Evolutionary conservation across 495 filamentous ascomycete species (phyloP).

Genomic region (Sordaria brevicollis): DNA sequence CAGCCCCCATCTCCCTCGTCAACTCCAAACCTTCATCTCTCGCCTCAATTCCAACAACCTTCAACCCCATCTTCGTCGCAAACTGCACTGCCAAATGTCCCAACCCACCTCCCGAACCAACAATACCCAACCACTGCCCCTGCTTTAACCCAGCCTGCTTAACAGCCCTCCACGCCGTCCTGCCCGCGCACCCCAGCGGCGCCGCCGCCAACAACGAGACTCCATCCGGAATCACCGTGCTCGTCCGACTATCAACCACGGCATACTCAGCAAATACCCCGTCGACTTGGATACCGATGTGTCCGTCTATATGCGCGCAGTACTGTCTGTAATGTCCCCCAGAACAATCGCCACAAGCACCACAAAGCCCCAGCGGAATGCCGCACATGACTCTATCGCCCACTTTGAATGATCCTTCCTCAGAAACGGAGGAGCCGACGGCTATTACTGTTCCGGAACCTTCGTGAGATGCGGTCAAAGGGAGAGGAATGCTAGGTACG

Average conservation of each 20-base stretch:
- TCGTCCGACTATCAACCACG: slow-evolving; percentile 33
- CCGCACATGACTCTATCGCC: slow-evolving; percentile 44
- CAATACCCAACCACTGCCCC: slow-evolving; percentile 41
- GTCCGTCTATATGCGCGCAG: slow-evolving; percentile 21
- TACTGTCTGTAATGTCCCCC: slow-evolving; percentile 30
- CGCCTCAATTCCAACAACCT: slow-evolving; percentile 45
- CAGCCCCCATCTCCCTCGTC: slow-evolving; percentile 32
- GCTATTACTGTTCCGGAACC: slow-evolving; percentile 45
- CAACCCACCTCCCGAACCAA: slow-evolving; percentile 49
- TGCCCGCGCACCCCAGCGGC: slow-evolving; percentile 47
- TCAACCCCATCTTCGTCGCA: slow-evolving; percentile 40
- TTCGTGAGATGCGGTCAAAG: slow-evolving; percentile 48
- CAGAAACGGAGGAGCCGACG: slow-evolving; percentile 29
- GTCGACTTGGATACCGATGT: slow-evolving; percentile 35
- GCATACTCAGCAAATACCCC: slow-evolving; percentile 47
- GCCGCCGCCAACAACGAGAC: slow-evolving; percentile 41
- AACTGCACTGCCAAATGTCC: slow-evolving; percentile 48
- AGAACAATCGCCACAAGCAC: slow-evolving; percentile 34
- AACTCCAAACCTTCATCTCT: slow-evolving; percentile 42
- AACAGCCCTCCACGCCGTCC: slow-evolving; percentile 44
- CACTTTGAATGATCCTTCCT: slow-evolving; percentile 22
- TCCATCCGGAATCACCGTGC: slow-evolving; percentile 34
- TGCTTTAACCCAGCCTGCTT: slow-evolving; percentile 29
- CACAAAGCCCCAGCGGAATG: slow-evolving; percentile 37
- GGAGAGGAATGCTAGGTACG: slow-evolving; percentile 29